Conservation (phyloP, 164 flowering plant genomes). For the Nelumbo lutea region DNA sequence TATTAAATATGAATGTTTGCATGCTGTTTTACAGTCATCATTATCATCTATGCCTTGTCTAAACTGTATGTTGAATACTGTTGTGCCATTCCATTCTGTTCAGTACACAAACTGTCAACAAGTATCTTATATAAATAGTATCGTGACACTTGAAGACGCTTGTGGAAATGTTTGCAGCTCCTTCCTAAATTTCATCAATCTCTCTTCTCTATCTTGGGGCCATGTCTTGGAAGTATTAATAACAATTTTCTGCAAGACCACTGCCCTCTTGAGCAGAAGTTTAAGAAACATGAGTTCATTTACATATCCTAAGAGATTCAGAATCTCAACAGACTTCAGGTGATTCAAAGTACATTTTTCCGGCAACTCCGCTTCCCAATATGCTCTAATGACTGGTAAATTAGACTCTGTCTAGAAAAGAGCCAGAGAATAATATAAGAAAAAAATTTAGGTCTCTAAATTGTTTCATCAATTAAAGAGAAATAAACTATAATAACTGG, state of each 20-base stretch:
- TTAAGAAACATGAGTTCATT: slow-evolving; percentile 3
- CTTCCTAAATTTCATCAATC: background rate
- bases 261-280: background rate
- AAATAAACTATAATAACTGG: background rate
- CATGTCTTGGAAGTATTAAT: background rate
- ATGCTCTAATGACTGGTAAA: background rate
- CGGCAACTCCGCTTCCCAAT: slow-evolving; percentile 1
- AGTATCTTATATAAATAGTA: too few relatives aligned
- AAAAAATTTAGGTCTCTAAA: background rate
- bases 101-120: too few relatives aligned
- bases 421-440: background rate
- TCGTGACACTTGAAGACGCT: slow-evolving; percentile 3
- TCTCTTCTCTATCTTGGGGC: background rate
- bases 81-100: too few relatives aligned
- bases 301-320: background rate
- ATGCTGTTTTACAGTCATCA: too few relatives aligned
- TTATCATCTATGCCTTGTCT: too few relatives aligned
- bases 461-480: too few relatives aligned
- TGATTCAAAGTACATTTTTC: background rate
- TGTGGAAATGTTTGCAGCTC: background rate
- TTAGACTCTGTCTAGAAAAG: slow-evolving; percentile 4
- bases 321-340: slow-evolving; percentile 6
- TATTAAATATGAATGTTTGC: too few relatives aligned
- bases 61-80: too few relatives aligned
- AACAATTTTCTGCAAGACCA: background rate